These are phyloP conservation scores for Aspergillus coremiiformis DNA, from an alignment of 495 filamentous ascomycete genomes.

Conservation along the genomic window DNA sequence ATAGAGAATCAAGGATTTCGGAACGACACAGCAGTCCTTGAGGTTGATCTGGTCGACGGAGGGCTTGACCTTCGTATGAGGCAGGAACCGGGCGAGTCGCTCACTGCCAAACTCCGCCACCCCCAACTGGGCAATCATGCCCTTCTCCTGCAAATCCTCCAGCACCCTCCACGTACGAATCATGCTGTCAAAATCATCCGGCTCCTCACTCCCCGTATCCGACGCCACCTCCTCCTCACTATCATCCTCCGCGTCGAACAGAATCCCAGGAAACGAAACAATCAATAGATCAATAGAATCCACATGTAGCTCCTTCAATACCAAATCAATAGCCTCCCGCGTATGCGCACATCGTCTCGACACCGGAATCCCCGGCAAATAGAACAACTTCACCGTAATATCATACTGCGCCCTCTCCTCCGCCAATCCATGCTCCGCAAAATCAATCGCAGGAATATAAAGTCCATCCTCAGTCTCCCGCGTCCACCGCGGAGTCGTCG, in stretches of 20 bases:
- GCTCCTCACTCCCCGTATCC: slow-evolving; percentile 47
- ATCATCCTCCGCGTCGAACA: slow-evolving; percentile 89
- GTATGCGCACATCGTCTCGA: slow-evolving; percentile 58
- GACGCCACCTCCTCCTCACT: slow-evolving; percentile 58
- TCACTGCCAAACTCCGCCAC: slow-evolving; percentile 86
- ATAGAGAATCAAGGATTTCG: slow-evolving; percentile 75
- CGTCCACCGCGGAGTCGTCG: slow-evolving; percentile 47
- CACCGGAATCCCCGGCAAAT: slow-evolving; percentile 62
- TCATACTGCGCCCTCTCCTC: slow-evolving; percentile 80
- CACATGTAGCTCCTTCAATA: slow-evolving; percentile 69
- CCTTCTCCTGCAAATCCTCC: slow-evolving; percentile 64
- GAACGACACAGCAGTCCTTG: slow-evolving; percentile 92
- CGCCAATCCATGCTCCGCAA: slow-evolving; percentile 57
- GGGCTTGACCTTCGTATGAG: slow-evolving; percentile 62
- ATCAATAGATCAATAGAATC: slow-evolving; percentile 79
- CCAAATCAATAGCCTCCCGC: slow-evolving; percentile 66
- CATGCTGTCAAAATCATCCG: slow-evolving; percentile 59
- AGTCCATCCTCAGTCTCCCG: slow-evolving; percentile 47
- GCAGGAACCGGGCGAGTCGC: slow-evolving; percentile 61
- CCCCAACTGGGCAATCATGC: slow-evolving; percentile 66
- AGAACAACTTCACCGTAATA: slow-evolving; percentile 92
- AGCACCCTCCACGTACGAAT: slow-evolving; percentile 62
- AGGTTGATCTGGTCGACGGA: slow-evolving; percentile 95
- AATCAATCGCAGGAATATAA: slow-evolving; percentile 72
- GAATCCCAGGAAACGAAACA: slow-evolving; percentile 85